Conservation (phyloP, 2,329 filamentous ascomycete genomes). For the Fusarium sp. region DNA sequence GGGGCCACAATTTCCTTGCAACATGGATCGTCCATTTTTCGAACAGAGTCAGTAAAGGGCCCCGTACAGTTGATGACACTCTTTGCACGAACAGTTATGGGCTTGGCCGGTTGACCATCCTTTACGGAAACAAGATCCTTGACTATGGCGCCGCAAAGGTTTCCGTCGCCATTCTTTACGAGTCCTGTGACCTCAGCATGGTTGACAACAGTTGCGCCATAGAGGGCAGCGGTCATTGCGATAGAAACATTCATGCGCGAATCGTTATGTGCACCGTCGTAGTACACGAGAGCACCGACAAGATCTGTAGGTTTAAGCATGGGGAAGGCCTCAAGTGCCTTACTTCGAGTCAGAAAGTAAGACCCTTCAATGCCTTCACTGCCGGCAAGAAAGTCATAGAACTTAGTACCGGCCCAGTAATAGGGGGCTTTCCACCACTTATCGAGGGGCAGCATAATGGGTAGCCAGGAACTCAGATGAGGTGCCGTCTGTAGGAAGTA, state of each 20-base stretch:
- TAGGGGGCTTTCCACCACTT: constrained; percentile 83
- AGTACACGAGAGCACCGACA: constrained; percentile 86
- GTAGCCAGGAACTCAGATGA: constrained; percentile 77
- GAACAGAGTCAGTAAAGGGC: constrained; percentile 85
- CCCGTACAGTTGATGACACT: constrained; percentile 90
- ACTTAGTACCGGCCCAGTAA: constrained; percentile 81
- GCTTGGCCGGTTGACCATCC: constrained; percentile 65
- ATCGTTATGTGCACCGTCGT: constrained; percentile 92
- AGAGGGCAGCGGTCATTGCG: constrained; percentile 88
- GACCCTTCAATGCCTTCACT: constrained; percentile 89
- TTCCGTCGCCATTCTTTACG: constrained; percentile 77
- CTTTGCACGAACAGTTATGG: constrained; percentile 78
- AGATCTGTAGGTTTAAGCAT: constrained; percentile 85
- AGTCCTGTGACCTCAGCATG: constrained; percentile 83
- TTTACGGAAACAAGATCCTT: constrained; percentile 75
- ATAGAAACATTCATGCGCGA: constrained; percentile 92
- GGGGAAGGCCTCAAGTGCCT: constrained; percentile 86
- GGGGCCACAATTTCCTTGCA: constrained; percentile 84
- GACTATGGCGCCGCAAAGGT: constrained; percentile 76
- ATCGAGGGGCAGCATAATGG: constrained; percentile 79
- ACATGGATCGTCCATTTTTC: constrained; percentile 81
- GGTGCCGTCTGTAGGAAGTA: constrained; percentile 80
- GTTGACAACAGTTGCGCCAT: constrained; percentile 84
- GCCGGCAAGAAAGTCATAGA: constrained; percentile 85
- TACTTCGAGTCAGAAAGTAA: constrained; percentile 87